phyloP scores from a whole-genome alignment of 345 rosid species.

The Pugionium dolabratum region DNA sequence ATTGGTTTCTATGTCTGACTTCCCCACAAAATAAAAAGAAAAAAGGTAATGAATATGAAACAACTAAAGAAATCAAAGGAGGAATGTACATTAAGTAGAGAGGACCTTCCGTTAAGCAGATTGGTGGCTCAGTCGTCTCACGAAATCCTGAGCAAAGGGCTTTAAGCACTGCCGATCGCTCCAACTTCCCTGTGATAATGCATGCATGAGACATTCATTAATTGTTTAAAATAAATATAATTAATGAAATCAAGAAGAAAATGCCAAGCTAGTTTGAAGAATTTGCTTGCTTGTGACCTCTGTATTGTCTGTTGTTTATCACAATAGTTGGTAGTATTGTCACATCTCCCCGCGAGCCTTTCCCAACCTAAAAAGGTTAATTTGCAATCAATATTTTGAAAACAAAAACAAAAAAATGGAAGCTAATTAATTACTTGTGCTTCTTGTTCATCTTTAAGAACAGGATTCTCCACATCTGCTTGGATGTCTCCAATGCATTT shows the following conservation, averaged over 20 bases:
- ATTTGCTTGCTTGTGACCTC: conserved; percentile 53
- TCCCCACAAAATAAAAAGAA: conserved; percentile 1
- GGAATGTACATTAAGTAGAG: conserved; percentile 9
- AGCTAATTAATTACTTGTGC: conserved; percentile 56
- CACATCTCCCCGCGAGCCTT: conserved; percentile 89
- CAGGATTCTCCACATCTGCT: conserved; percentile 63
- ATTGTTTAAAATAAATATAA: too few relatives aligned
- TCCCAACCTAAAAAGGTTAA: conserved; percentile 60
- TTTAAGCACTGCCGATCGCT: conserved; percentile 77
- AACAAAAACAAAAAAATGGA: not conserved
- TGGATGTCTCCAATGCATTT: conserved; percentile 75
- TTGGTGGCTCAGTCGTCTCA: conserved; percentile 92
- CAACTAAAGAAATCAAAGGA: not conserved
- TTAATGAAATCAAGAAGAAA: not conserved
- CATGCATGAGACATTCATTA: not conserved
- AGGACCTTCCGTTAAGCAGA: conserved; percentile 82
- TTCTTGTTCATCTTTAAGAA: conserved; percentile 78
- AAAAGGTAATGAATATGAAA: not conserved
- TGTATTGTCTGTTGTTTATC: conserved; percentile 84
- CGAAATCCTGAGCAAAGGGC: conserved; percentile 92
- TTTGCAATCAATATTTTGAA: not conserved
- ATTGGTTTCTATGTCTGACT: conserved; percentile 81
- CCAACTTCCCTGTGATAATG: conserved; percentile 70
- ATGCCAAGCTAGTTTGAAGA: not conserved
- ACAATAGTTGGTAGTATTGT: conserved; percentile 94